Evolutionary conservation across 345 rosid species (phyloP), one percentile per base, ranked within the genome.

Genomic region (Gynandropsis gynandra): DNA sequence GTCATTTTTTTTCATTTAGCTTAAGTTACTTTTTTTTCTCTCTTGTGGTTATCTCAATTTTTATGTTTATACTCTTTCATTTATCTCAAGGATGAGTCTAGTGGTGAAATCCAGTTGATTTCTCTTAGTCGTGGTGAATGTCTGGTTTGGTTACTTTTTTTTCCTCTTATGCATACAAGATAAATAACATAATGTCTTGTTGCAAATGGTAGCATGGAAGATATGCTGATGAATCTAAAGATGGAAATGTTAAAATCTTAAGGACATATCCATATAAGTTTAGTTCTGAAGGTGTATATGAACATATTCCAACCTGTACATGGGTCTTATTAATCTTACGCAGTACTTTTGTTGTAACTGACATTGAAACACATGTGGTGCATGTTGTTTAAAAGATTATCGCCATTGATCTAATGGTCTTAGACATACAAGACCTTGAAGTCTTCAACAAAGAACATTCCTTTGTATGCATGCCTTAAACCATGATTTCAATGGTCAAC

Each of bases 191-290:
- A 67, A 61, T 74, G 55, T 34, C 58, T 58, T 65, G 61, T 68
- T 66, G 69, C 48, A 58, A 67, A 81, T 78, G 99, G 79, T 42
- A 72, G 80, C 66, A 81, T 72, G 52, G 95, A 85, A 59, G 95
- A 88, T 70, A 44, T 70, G 42, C 55, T 63, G 81, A 81, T 54
- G 77, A 72, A 59, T 47, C 18, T 38, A 84, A 73, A 66, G 81
- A 72, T 38, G 81, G 71, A 53, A 65, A 46, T 49, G 42, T 13
- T 42, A 79, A 73, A 40, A 63, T 42, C 51, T 39, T 69, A 46
- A 82, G 72, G 57, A 70, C 59, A 41, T 37, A 72, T 52, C 43
- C 67, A 39, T 86, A 76, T 56, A 60, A 80, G 65, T 64, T 58
- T 48, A 71, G 68, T 70, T 51, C 69, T 51, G 94, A 81, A 73